Base-by-base conservation (phyloP, 2,329 filamentous ascomycete species). In the Ophioceras dolichostomum region DNA sequence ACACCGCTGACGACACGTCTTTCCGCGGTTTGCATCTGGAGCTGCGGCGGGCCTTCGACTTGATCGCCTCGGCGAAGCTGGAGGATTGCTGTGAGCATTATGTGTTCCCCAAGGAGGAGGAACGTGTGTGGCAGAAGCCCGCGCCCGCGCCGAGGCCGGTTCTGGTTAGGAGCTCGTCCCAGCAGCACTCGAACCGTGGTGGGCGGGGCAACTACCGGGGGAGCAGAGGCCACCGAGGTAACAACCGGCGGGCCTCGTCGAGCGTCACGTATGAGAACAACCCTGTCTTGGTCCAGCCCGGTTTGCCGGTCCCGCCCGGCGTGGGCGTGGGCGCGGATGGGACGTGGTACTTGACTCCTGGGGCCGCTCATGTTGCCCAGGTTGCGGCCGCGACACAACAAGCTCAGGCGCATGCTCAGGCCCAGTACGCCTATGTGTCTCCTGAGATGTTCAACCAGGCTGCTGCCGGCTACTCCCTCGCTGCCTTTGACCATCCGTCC, bases 1-100 rank as follows among this genome's bases (percentile, higher is more conserved):
- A 98, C 50, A 96, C 91, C 2, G 91, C 87, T 8, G 91, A 98
- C 54, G 88, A 94, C 54, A 93, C 84, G 31, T 89, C 91, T 1
- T 95, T 94, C 60, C 76, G 83, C 36, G 91, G 91, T 2, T 73
- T 98, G 21, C 91, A 98, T 55, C 59, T 86, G 46, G 91, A 98
- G 59, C 66, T 98, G 35, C 77, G 91, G 43, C 73, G 87, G 46
- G 91, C 91, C 1, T 96, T 94, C 54, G 82, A 87, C 40, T 61
- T 86, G 39, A 73, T 95, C 14, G 76, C 83, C 2, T 73, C 83
- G 36, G 83, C 77, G 17, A 85, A 91, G 48, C 67, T 98, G 32
- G 73, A 78, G 4, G 79, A 86, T 49, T 88, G 82, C 54, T 95
- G 88, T 57, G 84, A 93, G 54, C 76, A 89, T 54, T 98, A 80